A percentile compares a stretch with the other conserved stretches of the same genome.
phyloP scores from a whole-genome alignment of 306 rosid genomes.

The Quillaja saponaria region DNA sequence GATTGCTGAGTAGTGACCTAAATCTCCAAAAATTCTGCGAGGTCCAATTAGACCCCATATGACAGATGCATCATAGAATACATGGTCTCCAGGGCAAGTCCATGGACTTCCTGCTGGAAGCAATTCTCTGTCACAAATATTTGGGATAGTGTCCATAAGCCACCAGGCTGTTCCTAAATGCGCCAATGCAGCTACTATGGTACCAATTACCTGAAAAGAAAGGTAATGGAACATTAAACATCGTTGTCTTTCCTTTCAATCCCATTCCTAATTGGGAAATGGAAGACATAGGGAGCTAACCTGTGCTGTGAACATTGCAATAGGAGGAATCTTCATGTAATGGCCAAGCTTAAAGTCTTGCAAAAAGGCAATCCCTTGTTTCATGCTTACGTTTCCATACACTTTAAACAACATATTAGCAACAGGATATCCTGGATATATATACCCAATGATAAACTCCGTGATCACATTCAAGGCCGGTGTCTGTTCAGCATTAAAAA shows the following conservation, averaged over 20 bases:
- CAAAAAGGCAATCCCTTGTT: conserved; percentile 63
- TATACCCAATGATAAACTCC: conserved; percentile 73
- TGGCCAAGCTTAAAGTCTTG: conserved; percentile 94
- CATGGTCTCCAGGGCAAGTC: conserved; percentile 88
- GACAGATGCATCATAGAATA: conserved; percentile 85
- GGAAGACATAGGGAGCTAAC: conserved; percentile 30
- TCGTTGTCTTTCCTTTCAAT: background rate
- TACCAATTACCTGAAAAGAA: conserved; percentile 58
- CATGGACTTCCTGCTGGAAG: conserved; percentile 79
- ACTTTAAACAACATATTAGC: conserved; percentile 79
- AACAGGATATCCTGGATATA: conserved; percentile 84
- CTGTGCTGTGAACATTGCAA: conserved; percentile 83
- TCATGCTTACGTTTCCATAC: conserved; percentile 71
- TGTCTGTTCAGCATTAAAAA: conserved; percentile 39
- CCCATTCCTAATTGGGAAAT: background rate
- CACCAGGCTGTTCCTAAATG: conserved; percentile 87
- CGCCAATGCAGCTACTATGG: conserved; percentile 52
- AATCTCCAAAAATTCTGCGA: conserved; percentile 69
- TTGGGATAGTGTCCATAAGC: conserved; percentile 67
- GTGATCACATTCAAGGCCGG: conserved; percentile 69
- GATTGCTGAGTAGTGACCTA: conserved; percentile 66
- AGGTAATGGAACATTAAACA: background rate
- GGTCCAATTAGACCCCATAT: conserved; percentile 87
- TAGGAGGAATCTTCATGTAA: conserved; percentile 93
- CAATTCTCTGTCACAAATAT: conserved; percentile 57